Base-by-base conservation (phyloP, 306 rosid species). In the Dalbergia oliveri region DNA sequence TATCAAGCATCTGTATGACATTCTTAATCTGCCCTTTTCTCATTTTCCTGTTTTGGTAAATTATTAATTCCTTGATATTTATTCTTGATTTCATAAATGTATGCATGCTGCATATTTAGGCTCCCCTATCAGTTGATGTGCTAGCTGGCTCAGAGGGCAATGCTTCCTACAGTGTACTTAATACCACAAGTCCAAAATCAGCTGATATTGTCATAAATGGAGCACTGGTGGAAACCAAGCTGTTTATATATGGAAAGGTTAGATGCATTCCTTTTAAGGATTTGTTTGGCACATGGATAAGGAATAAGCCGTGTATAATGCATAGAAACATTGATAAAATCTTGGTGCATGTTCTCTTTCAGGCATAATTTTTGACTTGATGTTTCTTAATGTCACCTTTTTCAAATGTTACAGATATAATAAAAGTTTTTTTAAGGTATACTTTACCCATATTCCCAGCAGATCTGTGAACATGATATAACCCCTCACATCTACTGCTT, bases 231-330 rank as follows among this genome's bases (percentile, higher is more conserved):
- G 98, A 95, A 85, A 82, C 88, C 43, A 95, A 87, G 86, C 69
- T 95, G 69, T 89, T 87, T 71, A 61, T 95, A 78, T 95, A 95
- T 79, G 99, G 99, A 84, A 95, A 90, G 98, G 99, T 95, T 67
- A 73, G 85, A 57, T 75, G 18, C 74, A 35, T 47, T 83, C 18
- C 60, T 74, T 51, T 44, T 33, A 64, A 49, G 54, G 67, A 53
- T 86, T 71, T 51, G 1, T 19, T 9, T 82, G 69, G 69, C 41
- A 60, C 5, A 49, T 19, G 39, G 39, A 33, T 19, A 53, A 37
- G 77, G 43, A 75, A 37, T 50, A 62, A 26, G 23, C 39, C 61
- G 11, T 47, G 35, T 72, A 12, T 82, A 39, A 54, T 82, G 26
- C 45, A 61, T 5, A 5, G 49, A 72, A 69, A 70, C 31, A 68